Percentiles rank a stretch among this genome's conserved stretches.
Conservation (phyloP, 768 basidiomycete genomes). For the Mrakia blollopis region DNA sequence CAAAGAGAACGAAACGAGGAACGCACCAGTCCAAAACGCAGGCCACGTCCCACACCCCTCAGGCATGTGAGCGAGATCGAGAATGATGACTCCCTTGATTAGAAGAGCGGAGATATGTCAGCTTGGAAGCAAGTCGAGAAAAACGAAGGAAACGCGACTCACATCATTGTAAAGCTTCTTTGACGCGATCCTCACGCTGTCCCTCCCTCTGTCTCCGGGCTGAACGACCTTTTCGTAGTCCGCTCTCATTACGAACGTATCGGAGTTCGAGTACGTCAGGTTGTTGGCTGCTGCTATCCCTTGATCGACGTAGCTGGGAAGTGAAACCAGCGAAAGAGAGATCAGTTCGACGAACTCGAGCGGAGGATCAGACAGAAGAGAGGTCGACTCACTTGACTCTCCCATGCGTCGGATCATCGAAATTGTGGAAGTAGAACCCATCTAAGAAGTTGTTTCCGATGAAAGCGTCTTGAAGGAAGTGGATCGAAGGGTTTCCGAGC, state of each 20-base stretch:
- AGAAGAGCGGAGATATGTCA: no score
- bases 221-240: conserved; percentile 64
- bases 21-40: conserved; percentile 50
- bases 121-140: no score
- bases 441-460: conserved; percentile 50
- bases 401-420: conserved; percentile 61
- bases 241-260: conserved; percentile 76
- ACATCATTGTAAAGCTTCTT: conserved; percentile 51
- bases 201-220: conserved; percentile 55
- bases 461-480: conserved; percentile 41
- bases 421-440: conserved; percentile 52
- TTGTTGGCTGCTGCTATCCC: conserved; percentile 45
- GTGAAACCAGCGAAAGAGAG: neutral
- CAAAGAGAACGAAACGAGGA: conserved; percentile 50
- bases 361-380: neutral
- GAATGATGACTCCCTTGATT: conserved; percentile 59
- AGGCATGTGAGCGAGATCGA: conserved; percentile 85
- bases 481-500: conserved; percentile 26
- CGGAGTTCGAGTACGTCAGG: conserved; percentile 62
- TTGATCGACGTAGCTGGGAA: conserved; percentile 49
- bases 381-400: conserved; percentile 56
- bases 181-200: conserved; percentile 66
- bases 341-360: neutral
- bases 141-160: no score
- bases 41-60: conserved; percentile 71